Evolutionary conservation across 1,139 yeast species (phyloP).

Genomic region (Debaryomyces fabryi): DNA sequence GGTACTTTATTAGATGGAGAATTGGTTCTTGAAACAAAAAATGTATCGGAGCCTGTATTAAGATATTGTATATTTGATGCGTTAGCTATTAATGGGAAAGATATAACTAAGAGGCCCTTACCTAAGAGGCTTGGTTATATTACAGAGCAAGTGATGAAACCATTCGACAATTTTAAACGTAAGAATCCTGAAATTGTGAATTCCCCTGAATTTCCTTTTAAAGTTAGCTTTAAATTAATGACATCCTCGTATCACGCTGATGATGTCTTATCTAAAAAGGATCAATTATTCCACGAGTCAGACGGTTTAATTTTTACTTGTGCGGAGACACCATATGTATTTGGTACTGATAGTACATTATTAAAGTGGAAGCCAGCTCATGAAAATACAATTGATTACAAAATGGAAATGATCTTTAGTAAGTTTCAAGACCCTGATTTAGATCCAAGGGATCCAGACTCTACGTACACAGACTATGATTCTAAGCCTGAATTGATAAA

Average conservation of each 20-base stretch:
- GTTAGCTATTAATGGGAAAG: slow-evolving; percentile 75
- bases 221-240: slow-evolving; percentile 85
- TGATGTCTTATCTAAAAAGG: slow-evolving; percentile 73
- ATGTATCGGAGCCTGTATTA: slow-evolving; percentile 50
- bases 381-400: slow-evolving; percentile 91
- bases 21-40: slow-evolving; percentile 61
- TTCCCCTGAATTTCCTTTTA: slow-evolving; percentile 75
- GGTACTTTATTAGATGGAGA: slow-evolving; percentile 95
- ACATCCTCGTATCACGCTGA: slow-evolving; percentile 77
- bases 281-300: slow-evolving; percentile 79
- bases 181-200: slow-evolving; percentile 72
- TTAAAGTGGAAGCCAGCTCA: slow-evolving; percentile 97
- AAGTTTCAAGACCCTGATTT: slow-evolving; percentile 67
- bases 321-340: slow-evolving; percentile 80
- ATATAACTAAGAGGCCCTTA: slow-evolving; percentile 67
- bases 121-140: slow-evolving; percentile 86
- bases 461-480: slow-evolving; percentile 81
- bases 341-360: slow-evolving; percentile 82
- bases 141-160: slow-evolving; percentile 78
- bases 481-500: slow-evolving; percentile 65
- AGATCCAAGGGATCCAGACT: slow-evolving; percentile 71
- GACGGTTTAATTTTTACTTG: slow-evolving; percentile 96
- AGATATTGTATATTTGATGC: slow-evolving; percentile 91
- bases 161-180: slow-evolving; percentile 71
- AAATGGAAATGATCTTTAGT: slow-evolving; percentile 69